These are phyloP conservation scores for Fusarium sp. DNA, from an alignment of 2,329 filamentous ascomycete species.

Conservation along the genomic window DNA sequence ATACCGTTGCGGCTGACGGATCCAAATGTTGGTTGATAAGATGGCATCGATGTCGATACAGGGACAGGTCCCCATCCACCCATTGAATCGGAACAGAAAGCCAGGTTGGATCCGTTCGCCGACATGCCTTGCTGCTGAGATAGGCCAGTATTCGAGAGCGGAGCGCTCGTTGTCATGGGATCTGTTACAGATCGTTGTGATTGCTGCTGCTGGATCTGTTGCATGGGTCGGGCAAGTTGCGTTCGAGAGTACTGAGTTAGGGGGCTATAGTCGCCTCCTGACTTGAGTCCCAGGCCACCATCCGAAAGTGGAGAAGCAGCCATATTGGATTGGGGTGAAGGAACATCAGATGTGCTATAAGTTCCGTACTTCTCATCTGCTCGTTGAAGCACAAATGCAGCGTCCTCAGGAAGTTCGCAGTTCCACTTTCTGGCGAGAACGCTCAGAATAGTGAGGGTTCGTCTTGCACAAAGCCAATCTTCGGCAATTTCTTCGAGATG, in stretches of 20 bases:
- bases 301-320: slow-evolving; percentile 46
- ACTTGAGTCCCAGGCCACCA: slow-evolving; percentile 34
- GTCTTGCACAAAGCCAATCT: slow-evolving; percentile 89
- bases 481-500: slow-evolving; percentile 96
- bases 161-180: slow-evolving; percentile 25
- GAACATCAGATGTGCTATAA: slow-evolving; percentile 71
- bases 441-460: slow-evolving; percentile 86
- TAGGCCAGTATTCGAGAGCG: slow-evolving; percentile 15
- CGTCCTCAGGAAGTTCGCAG: slow-evolving; percentile 87
- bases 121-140: slow-evolving; percentile 32
- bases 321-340: slow-evolving; percentile 60
- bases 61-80: slow-evolving; percentile 40
- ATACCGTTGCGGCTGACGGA: slow-evolving; percentile 29
- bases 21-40: slow-evolving; percentile 36
- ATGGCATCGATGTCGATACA: slow-evolving; percentile 30
- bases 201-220: slow-evolving; percentile 28
- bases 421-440: slow-evolving; percentile 91
- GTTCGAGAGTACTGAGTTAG: slow-evolving; percentile 47
- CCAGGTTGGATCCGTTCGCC: slow-evolving; percentile 34
- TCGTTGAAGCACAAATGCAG: slow-evolving; percentile 76
- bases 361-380: slow-evolving; percentile 84
- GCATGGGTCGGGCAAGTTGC: slow-evolving; percentile 37
- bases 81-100: slow-evolving; percentile 39
- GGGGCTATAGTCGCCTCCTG: slow-evolving; percentile 48
- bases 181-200: slow-evolving; percentile 21